Conservation (phyloP, 2,329 filamentous ascomycete genomes). For the Aspergillus fumigatiaffinis region DNA sequence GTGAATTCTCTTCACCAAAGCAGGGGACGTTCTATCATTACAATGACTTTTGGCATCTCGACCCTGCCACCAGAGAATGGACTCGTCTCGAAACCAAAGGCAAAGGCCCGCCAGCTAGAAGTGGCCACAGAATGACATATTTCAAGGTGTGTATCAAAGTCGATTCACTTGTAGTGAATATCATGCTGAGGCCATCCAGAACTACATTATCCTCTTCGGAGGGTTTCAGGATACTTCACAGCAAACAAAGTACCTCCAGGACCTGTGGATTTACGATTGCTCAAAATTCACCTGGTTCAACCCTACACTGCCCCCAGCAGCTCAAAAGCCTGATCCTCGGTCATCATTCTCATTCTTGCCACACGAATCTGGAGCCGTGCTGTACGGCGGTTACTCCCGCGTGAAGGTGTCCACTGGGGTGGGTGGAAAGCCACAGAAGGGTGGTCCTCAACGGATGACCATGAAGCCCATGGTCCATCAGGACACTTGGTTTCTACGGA, state of each 20-base stretch:
- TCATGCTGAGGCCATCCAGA: conserved; percentile 34
- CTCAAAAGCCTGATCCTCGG: conserved; percentile 82
- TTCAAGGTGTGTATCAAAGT: conserved; percentile 58
- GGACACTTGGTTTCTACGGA: conserved; percentile 88
- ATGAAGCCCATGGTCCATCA: conserved; percentile 87
- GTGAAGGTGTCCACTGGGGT: conserved; percentile 65
- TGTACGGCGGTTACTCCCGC: conserved; percentile 91
- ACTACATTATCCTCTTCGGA: conserved; percentile 92
- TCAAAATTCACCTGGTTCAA: conserved; percentile 79
- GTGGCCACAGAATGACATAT: conserved; percentile 92
- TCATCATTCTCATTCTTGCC: conserved; percentile 91
- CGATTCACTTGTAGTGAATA: background rate
- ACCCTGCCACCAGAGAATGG: conserved; percentile 84
- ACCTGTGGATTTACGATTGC: conserved; percentile 95
- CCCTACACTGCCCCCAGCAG: conserved; percentile 69
- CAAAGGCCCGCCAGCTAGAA: conserved; percentile 76
- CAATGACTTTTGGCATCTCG: conserved; percentile 95
- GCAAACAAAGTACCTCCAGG: conserved; percentile 87
- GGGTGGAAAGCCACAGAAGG: conserved; percentile 59
- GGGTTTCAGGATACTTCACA: conserved; percentile 97
- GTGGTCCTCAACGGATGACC: conserved; percentile 62
- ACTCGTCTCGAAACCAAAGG: conserved; percentile 72
- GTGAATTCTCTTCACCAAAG: conserved; percentile 94
- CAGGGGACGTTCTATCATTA: conserved; percentile 99
- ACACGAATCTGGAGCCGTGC: conserved; percentile 80